Evolutionary conservation across 352 stramenopile genomes (phyloP), one percentile per base, ranked within the genome.

Genomic region (Phytophthora fragariaefolia): DNA sequence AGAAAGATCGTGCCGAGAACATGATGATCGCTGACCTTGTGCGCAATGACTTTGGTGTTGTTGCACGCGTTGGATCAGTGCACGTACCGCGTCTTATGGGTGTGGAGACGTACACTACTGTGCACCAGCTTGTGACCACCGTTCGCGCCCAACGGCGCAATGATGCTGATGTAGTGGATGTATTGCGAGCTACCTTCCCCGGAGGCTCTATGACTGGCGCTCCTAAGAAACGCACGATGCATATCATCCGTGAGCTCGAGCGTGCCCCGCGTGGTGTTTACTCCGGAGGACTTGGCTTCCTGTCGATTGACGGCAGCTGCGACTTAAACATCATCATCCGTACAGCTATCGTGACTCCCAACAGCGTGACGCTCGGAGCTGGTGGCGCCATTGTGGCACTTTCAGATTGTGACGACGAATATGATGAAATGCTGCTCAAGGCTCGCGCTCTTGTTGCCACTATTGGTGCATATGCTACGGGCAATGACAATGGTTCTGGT

Each of bases 281-380:
- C 79, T 97, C 95, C 2, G 97, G 97, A n/a, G 91, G 87, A 13
- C 68, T 99, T 8, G 97, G 97, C 13, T 99, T 98, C 55, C 64
- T 99, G 13, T 97, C 93, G 38, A 71, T 98, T n/a, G 96, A 98
- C 77, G 96, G 96, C 12, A 92, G 82, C 50, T 97, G 95, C 60
- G 96, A 99, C 69, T 86, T 99, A 64, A 99, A 99, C 79, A 99
- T 99, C 59, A 91, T 99, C 36, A 99, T 99, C 71, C 93, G 97
- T 45, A 98, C 96, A 26, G 97, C 96, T 9, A 83, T 99, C 30
- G 63, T 98, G 36, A 97, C 91, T 42, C 74, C 76, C 6, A 60
- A 71, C 65, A 87, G 75, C 64, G 90, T 87, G 66, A 94, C 52
- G 3, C 89, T 99, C 43, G 97, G 97, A n/a, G 91, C 95, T 24